Conservation (phyloP, 169 alveolate genomes). For the Plasmodium gonderi region DNA sequence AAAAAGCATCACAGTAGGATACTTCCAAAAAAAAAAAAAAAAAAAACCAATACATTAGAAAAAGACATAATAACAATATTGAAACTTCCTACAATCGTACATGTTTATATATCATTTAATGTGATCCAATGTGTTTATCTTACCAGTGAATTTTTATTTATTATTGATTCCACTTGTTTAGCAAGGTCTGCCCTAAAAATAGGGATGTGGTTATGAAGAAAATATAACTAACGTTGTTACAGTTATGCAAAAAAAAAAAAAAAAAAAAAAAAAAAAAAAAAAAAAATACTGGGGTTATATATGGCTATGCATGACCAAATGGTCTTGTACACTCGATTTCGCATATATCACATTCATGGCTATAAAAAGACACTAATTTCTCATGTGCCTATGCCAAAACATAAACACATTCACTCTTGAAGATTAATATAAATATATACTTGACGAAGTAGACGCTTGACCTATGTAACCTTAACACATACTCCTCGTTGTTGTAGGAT, state of each 20-base stretch:
- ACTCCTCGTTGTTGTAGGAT: conserved; percentile 68
- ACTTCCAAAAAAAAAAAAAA: background rate
- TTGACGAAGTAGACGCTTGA: conserved; percentile 43
- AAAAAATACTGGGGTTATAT: no score
- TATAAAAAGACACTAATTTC: background rate
- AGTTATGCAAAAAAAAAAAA: no score
- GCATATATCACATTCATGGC: no score
- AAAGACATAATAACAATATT: background rate
- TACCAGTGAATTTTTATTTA: conserved; percentile 70
- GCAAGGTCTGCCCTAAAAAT: conserved; percentile 59
- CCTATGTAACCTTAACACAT: conserved; percentile 53
- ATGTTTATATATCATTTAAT: background rate
- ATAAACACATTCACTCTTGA: background rate
- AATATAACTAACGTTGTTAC: no score
- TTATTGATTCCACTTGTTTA: conserved; percentile 49
- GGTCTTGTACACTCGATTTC: no score
- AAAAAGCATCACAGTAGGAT: no score
- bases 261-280: no score
- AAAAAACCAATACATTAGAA: background rate
- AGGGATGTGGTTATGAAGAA: background rate
- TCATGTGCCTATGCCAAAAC: background rate
- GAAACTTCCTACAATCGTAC: background rate
- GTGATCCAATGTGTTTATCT: background rate
- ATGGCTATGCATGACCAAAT: no score
- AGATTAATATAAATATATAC: background rate